phyloP scores from a whole-genome alignment of 2,329 filamentous ascomycete species.

The Escovopsis sp. region DNA sequence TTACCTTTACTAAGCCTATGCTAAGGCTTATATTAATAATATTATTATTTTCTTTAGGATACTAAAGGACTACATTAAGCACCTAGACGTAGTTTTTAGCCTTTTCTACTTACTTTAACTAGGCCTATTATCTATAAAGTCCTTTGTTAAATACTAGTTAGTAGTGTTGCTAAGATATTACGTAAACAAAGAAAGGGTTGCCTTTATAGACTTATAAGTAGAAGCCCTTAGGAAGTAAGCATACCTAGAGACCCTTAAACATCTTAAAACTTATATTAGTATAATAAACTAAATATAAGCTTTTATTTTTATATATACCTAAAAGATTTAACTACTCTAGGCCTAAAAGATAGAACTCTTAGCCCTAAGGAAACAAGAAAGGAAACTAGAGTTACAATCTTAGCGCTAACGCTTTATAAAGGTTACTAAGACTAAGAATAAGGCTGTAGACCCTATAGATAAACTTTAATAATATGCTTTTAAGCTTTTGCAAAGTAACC shows the following conservation, averaged over 20 bases:
- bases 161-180: not conserved
- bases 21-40: not conserved
- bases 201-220: not conserved
- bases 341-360: too few relatives aligned
- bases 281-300: not conserved
- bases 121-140: not conserved
- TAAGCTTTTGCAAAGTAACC: not conserved
- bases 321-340: not conserved
- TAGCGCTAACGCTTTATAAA: too few relatives aligned
- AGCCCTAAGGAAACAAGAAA: not conserved
- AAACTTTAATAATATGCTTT: too few relatives aligned
- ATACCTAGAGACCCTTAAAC: too few relatives aligned
- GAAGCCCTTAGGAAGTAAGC: not conserved
- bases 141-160: not conserved
- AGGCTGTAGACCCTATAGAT: too few relatives aligned
- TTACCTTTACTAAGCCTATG: not conserved
- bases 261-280: too few relatives aligned
- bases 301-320: not conserved
- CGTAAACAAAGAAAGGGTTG: too few relatives aligned
- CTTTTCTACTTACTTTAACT: not conserved
- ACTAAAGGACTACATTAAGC: not conserved
- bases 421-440: too few relatives aligned
- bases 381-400: too few relatives aligned
- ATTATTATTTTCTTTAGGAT: not conserved
- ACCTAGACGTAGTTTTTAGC: constrained; percentile 1